Evolutionary conservation across 2,329 filamentous ascomycete species (phyloP).

Genomic region (Fusarium penzigii): DNA sequence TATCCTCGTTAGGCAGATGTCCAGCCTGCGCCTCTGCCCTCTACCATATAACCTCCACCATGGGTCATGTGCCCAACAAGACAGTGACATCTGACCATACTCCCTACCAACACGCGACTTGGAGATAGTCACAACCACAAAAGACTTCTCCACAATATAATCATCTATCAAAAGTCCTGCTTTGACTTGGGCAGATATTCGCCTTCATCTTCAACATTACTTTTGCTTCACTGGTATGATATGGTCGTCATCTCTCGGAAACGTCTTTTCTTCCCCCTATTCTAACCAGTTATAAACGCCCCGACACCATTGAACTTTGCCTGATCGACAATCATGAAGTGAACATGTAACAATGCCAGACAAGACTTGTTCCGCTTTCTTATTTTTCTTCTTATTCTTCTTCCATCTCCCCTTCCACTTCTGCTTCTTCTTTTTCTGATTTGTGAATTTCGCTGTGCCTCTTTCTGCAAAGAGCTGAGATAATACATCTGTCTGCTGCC

Average conservation of each 20-base stretch:
- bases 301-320: constrained; percentile 29
- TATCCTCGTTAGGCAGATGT: constrained; percentile 24
- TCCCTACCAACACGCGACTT: constrained; percentile 18
- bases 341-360: constrained; percentile 12
- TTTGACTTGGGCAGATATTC: too few relatives aligned
- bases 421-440: neutral
- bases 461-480: neutral
- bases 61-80: constrained; percentile 23
- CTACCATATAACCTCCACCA: constrained; percentile 12
- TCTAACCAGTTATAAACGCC: constrained; percentile 27
- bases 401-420: neutral
- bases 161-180: neutral
- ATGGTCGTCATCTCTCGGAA: neutral
- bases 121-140: neutral
- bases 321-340: constrained; percentile 17
- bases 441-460: neutral
- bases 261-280: neutral
- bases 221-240: neutral
- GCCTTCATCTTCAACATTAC: neutral
- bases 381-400: constrained; percentile 9
- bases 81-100: constrained; percentile 21
- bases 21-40: constrained; percentile 19
- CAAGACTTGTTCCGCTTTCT: constrained; percentile 8
- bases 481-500: neutral
- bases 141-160: neutral